Percentiles rank a stretch among this genome's conserved stretches.
phyloP scores from a whole-genome alignment of 495 filamentous ascomycete species.

The Podospora conica region DNA sequence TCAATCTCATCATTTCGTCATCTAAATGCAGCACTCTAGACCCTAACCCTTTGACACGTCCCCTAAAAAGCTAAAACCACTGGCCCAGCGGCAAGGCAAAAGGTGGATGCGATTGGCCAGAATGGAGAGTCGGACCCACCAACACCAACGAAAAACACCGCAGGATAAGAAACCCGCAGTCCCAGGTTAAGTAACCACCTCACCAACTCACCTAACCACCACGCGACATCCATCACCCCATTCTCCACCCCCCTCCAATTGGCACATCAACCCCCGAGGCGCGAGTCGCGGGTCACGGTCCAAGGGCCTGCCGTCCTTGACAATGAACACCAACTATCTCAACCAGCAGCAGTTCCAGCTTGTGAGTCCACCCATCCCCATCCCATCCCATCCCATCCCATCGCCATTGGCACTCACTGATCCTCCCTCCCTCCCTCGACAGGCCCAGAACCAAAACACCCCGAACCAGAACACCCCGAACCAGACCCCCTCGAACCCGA shows the following conservation, averaged over 20 bases:
- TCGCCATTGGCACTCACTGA: background rate
- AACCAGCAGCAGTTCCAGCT: conserved; percentile 1
- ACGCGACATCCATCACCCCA: background rate
- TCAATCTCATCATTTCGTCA: too few species aligned
- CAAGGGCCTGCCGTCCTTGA: background rate
- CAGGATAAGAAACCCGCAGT: background rate
- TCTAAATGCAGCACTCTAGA: too few species aligned
- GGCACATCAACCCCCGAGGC: background rate
- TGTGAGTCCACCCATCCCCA: too few species aligned
- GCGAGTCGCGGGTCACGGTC: too few species aligned
- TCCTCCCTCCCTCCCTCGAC: background rate
- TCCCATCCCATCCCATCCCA: too few species aligned
- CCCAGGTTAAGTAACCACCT: background rate
- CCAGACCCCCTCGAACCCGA: conserved; percentile 3
- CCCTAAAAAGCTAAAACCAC: background rate
- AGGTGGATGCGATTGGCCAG: background rate
- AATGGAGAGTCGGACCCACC: background rate
- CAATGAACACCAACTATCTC: conserved; percentile 1
- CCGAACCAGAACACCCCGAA: background rate
- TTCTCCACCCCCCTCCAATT: background rate
- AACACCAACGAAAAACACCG: background rate
- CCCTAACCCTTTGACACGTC: too few species aligned
- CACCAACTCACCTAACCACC: background rate
- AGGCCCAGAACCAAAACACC: background rate
- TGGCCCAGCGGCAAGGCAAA: background rate